Evolutionary conservation across 352 stramenopile species (phyloP), one percentile per base, ranked within the genome.

Genomic region (Phytophthora foliorum): DNA sequence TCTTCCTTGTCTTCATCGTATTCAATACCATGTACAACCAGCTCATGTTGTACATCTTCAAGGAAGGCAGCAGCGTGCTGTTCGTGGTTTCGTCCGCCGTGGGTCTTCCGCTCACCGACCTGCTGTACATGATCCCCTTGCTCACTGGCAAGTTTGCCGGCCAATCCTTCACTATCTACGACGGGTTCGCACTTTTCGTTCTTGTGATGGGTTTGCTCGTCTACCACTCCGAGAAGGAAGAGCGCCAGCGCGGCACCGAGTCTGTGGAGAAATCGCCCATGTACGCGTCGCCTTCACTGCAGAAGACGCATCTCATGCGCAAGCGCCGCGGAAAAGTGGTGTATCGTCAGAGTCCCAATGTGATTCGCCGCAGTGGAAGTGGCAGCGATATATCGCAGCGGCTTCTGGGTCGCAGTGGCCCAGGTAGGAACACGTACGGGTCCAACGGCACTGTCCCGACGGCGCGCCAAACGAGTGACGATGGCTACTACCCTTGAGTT

Each of bases 1-100:
- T 90, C 17, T 96, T 93, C 69, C 56, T 94, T 42, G 78, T 93
- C 49, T 96, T 92, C 68, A 96, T 96, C 59, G 58, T 94, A 22
- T 95, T 95, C 80, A 93, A 93, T 72, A 91, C 89, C 56, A 77
- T 92, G 11, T 95, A 92, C 82, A 95, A 95, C 66, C 85, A 95
- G 74, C 81, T 96, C 41, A 95, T 95, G 86, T 76, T 96, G 51
- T 94, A 92, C 63, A 92, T 96, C 66, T 94, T 96, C 77, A 94
- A 95, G 62, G 85, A 94, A 78, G 89, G 89, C 63, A 94, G 85
- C 74, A 94, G 86, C 34, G 89, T 95, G 61, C 72, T 96, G 38
- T 96, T 96, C 45, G 89, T 96, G 24, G 88, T 96, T 17, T 95
- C 89, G 4, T 96, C 89, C 19, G 88, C 89, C 3, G 82, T 94